These are phyloP conservation scores for Alternaria arborescens DNA, from an alignment of 2,329 filamentous ascomycete species.

Conservation along the genomic window DNA sequence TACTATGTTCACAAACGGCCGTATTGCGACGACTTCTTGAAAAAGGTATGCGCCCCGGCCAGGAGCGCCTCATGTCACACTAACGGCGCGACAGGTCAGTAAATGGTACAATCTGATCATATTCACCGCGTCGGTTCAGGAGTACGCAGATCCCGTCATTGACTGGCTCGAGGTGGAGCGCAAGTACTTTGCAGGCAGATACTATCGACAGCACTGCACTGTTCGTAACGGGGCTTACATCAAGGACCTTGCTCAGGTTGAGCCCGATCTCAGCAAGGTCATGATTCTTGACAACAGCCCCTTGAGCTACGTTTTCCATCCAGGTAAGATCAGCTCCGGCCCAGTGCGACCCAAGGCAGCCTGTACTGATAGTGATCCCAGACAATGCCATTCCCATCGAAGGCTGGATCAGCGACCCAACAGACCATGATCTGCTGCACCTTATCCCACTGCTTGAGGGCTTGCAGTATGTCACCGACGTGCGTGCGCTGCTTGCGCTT, in stretches of 20 bases:
- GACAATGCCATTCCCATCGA: conserved; percentile 99
- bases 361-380: conserved; percentile 52
- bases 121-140: conserved; percentile 96
- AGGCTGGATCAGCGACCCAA: conserved; percentile 98
- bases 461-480: conserved; percentile 95
- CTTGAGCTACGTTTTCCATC: conserved; percentile 97
- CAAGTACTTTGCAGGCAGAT: conserved; percentile 93
- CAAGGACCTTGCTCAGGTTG: conserved; percentile 94
- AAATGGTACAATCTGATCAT: conserved; percentile 99
- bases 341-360: conserved; percentile 4
- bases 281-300: conserved; percentile 99
- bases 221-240: conserved; percentile 96
- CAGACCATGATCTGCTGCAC: conserved; percentile 93
- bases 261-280: conserved; percentile 95
- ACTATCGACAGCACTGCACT: conserved; percentile 97
- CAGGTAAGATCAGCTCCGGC: conserved; percentile 69
- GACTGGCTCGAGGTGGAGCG: conserved; percentile 97
- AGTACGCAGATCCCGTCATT: conserved; percentile 98
- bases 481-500: conserved; percentile 86
- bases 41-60: conserved; percentile 66
- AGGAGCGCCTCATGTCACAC: conserved; percentile 12
- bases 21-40: conserved; percentile 94
- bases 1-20: conserved; percentile 99
- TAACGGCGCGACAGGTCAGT: conserved; percentile 67
- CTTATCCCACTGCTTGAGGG: conserved; percentile 92